phyloP scores from a whole-genome alignment of 2,329 filamentous ascomycete species.

The Aspergillus ruber region DNA sequence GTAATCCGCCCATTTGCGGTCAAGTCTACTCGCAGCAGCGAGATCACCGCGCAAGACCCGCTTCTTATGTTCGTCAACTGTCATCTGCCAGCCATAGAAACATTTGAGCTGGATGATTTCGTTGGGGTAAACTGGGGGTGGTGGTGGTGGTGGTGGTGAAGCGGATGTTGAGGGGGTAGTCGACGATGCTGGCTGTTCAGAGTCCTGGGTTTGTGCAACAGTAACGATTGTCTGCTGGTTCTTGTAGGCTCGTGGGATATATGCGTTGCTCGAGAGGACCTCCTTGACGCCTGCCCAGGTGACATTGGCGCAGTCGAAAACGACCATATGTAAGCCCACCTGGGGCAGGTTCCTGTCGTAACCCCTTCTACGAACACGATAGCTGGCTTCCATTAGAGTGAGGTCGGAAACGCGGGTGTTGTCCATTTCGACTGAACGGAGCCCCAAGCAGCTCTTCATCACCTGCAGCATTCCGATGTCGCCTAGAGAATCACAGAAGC shows the following conservation, averaged over 20 bases:
- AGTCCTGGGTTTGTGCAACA: constrained; percentile 23
- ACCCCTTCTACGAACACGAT: constrained; percentile 65
- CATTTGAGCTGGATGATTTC: constrained; percentile 84
- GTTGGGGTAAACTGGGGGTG: constrained; percentile 51
- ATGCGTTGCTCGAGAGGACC: constrained; percentile 76
- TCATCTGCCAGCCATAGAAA: constrained; percentile 93
- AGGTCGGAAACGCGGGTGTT: constrained; percentile 89
- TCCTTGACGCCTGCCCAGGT: constrained; percentile 90
- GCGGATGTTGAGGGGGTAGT: constrained; percentile 16
- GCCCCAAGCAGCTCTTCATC: constrained; percentile 63
- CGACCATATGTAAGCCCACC: constrained; percentile 66
- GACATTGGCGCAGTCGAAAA: constrained; percentile 87
- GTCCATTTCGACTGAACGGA: constrained; percentile 76
- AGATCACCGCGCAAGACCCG: constrained; percentile 74
- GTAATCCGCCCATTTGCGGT: constrained; percentile 86
- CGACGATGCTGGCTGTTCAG: constrained; percentile 9
- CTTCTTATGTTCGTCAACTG: constrained; percentile 87
- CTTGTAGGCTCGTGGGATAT: constrained; percentile 52
- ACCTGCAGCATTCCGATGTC: constrained; percentile 79
- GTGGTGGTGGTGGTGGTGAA: constrained; percentile 17
- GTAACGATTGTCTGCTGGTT: constrained; percentile 22
- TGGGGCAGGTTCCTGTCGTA: constrained; percentile 45
- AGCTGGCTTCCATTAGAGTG: constrained; percentile 74
- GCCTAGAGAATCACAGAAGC: constrained; percentile 79
- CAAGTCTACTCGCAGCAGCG: constrained; percentile 66